Base-by-base conservation (phyloP, 2,329 filamentous ascomycete species). In the Verticillium tricorpus region DNA sequence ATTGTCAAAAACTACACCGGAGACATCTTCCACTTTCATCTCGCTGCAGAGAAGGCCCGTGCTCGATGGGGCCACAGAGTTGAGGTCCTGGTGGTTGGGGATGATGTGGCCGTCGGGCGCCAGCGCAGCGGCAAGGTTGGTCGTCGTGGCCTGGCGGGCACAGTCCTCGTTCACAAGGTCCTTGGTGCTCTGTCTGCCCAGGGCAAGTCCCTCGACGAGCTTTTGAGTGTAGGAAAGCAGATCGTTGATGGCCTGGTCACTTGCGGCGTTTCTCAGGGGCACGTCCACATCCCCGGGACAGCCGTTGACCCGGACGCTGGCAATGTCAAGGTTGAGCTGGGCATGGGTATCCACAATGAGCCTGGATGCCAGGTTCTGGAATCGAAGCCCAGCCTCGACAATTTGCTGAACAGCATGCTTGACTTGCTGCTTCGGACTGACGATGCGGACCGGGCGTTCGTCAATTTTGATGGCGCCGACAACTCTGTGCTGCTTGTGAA, bases 311-410 rank as follows among this genome's bases (percentile, higher is more conserved):
- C 64, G 1, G 71, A 73, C 14, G 73, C 58, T 74, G 25, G 78
- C 0, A 69, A 81, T 17, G 81, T 81, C 22, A 85, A 89, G 68
- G 80, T 89, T 25, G 87, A 90, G 74, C 80, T 90, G 65, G 89
- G 89, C 1, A 91, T 91, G 88, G 89, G 89, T 9, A 90, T 90
- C 67, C 88, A 90, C 72, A 90, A 90, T 66, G 85, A 87, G 69
- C 79, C 45, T 12, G 45, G 45, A 50, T 50, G 45, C 45, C 45
- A 50, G 45, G 45, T 50, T 50, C 19, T 50, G 9, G 45, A 50
- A n/a, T 22, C 45, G n/a, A 79, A 79, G 64, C 77, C 79, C n/a
- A 73, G 77, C 15, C 71, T 86, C 11, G 74, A 78, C 1, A 76
- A 80, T 39, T 71, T 86, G 50, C 75, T 86, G 28, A 80, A 82